These are phyloP conservation scores for Hibiscus mutabilis DNA, from an alignment of 345 rosid species.

Conservation along the genomic window DNA sequence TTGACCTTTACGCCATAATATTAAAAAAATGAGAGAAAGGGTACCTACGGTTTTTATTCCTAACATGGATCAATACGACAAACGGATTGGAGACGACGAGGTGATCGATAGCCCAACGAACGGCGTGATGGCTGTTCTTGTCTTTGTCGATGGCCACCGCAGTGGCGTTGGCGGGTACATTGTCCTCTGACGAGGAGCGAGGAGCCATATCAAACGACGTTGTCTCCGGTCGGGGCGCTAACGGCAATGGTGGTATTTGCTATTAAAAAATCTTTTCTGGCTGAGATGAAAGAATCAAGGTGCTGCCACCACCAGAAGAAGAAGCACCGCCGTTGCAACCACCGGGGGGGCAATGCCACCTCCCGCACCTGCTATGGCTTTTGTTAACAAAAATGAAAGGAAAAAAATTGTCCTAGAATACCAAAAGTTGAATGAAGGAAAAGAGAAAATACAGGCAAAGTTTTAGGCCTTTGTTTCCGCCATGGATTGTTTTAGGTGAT, in stretches of 20 bases:
- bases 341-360: neutral
- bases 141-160: conserved; percentile 72
- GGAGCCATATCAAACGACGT: conserved; percentile 27
- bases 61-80: conserved; percentile 57
- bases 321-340: neutral
- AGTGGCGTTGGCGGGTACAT: conserved; percentile 34
- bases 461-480: neutral
- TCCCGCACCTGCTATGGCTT: neutral
- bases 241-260: neutral
- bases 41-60: conserved; percentile 59
- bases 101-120: conserved; percentile 79
- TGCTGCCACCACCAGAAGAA: neutral
- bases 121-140: conserved; percentile 72
- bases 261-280: neutral
- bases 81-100: conserved; percentile 35
- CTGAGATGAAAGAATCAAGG: conserved; percentile 3
- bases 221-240: neutral
- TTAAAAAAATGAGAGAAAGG: conserved; percentile 22
- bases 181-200: conserved; percentile 20
- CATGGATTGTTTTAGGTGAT: conserved; percentile 8
- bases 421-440: neutral
- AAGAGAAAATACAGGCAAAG: neutral
- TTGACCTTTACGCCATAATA: no score
- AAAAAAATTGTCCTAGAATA: neutral
- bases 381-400: neutral